Conservation (phyloP, 169 alveolate genomes). For the Plasmodium fragile region DNA sequence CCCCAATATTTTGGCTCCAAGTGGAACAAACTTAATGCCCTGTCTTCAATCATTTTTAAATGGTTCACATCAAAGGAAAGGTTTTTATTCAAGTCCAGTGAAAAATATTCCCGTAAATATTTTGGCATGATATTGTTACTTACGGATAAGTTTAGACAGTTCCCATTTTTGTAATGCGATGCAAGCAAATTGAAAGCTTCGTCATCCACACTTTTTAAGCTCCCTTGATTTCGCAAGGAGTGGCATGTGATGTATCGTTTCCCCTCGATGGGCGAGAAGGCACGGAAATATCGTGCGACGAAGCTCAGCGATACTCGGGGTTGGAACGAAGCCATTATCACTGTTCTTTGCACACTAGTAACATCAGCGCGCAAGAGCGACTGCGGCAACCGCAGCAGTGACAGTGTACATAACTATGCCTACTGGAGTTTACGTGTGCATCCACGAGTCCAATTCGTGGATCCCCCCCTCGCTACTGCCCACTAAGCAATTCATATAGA, state of each 20-base stretch:
- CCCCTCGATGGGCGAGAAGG: neutral
- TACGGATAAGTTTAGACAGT: slow-evolving; percentile 62
- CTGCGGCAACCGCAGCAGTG: neutral
- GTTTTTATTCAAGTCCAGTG: slow-evolving; percentile 30
- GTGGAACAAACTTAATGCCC: slow-evolving; percentile 27
- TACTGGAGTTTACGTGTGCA: neutral
- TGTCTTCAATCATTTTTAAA: slow-evolving; percentile 32
- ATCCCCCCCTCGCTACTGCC: neutral
- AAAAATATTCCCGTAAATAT: slow-evolving; percentile 45
- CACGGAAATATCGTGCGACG: neutral
- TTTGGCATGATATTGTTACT: slow-evolving; percentile 35
- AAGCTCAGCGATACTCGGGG: neutral
- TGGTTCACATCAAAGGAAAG: neutral
- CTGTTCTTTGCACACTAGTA: neutral
- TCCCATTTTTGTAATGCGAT: slow-evolving; percentile 26
- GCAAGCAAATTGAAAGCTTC: slow-evolving; percentile 7
- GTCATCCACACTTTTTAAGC: slow-evolving; percentile 66
- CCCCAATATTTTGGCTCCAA: slow-evolving; percentile 75
- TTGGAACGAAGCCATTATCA: neutral
- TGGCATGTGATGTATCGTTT: slow-evolving; percentile 25
- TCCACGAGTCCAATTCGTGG: neutral
- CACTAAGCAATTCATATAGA: neutral
- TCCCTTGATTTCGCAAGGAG: slow-evolving; percentile 36
- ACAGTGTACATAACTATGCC: neutral
- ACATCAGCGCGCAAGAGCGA: neutral